phyloP scores from a whole-genome alignment of 2,329 filamentous ascomycete genomes.

The Alternaria viburni region DNA sequence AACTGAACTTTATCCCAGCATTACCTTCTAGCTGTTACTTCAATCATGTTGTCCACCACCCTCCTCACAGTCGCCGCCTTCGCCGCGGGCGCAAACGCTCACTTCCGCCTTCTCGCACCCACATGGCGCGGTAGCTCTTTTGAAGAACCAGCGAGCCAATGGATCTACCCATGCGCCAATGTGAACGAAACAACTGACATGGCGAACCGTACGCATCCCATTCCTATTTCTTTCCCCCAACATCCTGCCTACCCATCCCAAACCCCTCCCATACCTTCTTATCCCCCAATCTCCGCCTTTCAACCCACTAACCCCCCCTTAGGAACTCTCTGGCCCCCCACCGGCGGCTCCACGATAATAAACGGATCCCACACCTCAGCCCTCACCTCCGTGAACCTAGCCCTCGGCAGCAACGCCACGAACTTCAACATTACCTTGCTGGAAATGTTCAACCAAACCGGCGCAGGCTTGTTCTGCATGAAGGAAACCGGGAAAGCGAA shows the following conservation, averaged over 20 bases:
- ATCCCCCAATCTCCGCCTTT: not conserved
- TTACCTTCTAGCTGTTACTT: too few species aligned
- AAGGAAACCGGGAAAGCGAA: constrained; percentile 41
- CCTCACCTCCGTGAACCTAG: constrained; percentile 57
- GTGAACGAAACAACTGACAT: constrained; percentile 46
- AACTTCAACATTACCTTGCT: constrained; percentile 56
- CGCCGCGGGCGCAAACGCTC: constrained; percentile 46
- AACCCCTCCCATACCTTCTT: too few species aligned
- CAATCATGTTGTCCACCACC: constrained; percentile 27
- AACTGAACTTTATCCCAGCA: not conserved
- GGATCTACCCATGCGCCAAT: constrained; percentile 51
- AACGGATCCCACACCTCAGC: constrained; percentile 52
- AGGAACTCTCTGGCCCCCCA: constrained; percentile 51
- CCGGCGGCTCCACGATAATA: constrained; percentile 52
- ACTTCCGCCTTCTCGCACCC: constrained; percentile 53
- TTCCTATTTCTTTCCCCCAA: not conserved
- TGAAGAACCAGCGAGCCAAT: constrained; percentile 45
- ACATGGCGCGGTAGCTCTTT: constrained; percentile 54
- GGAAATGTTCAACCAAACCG: constrained; percentile 56
- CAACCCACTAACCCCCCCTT: not conserved
- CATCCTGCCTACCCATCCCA: not conserved
- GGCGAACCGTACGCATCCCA: constrained; percentile 48
- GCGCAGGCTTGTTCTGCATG: constrained; percentile 56
- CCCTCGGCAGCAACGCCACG: constrained; percentile 50
- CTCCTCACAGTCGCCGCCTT: constrained; percentile 31